phyloP scores from a whole-genome alignment of 495 filamentous ascomycete species.

The Penicillium dipodomyicola region DNA sequence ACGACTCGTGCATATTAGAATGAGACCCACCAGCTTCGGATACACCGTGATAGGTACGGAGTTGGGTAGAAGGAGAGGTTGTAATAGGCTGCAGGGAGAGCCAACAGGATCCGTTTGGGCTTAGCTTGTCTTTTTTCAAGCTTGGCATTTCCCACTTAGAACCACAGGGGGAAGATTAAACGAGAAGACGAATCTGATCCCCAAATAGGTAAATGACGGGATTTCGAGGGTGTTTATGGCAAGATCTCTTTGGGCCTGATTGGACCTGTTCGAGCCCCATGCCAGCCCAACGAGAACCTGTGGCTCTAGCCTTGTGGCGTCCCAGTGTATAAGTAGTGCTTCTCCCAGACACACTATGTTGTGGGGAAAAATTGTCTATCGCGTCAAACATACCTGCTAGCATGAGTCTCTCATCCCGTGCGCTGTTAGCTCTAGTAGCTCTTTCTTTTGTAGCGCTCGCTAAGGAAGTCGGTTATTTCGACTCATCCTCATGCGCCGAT shows the following conservation, averaged over 20 bases:
- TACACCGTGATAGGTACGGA: too few species aligned
- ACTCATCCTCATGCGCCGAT: conserved; percentile 21
- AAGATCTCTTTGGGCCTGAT: neutral
- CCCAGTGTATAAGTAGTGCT: neutral
- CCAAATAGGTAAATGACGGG: neutral
- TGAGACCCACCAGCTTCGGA: too few species aligned
- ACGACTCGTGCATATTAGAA: too few species aligned
- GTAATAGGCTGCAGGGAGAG: neutral
- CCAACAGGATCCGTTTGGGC: neutral
- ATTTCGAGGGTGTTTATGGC: neutral
- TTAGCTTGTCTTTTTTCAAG: neutral
- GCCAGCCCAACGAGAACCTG: neutral
- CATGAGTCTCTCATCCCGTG: neutral
- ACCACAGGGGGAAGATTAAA: neutral
- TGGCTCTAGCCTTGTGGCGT: neutral
- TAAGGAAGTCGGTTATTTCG: conserved; percentile 15
- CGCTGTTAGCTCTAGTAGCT: neutral
- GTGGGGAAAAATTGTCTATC: neutral
- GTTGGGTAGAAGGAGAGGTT: neutral
- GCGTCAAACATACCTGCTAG: neutral
- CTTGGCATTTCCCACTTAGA: neutral
- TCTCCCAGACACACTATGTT: neutral
- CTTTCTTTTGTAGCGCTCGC: neutral
- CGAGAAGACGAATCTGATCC: neutral
- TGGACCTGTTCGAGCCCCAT: neutral